phyloP scores from a whole-genome alignment of 257 asterid genomes.

The Capsicum baccatum region DNA sequence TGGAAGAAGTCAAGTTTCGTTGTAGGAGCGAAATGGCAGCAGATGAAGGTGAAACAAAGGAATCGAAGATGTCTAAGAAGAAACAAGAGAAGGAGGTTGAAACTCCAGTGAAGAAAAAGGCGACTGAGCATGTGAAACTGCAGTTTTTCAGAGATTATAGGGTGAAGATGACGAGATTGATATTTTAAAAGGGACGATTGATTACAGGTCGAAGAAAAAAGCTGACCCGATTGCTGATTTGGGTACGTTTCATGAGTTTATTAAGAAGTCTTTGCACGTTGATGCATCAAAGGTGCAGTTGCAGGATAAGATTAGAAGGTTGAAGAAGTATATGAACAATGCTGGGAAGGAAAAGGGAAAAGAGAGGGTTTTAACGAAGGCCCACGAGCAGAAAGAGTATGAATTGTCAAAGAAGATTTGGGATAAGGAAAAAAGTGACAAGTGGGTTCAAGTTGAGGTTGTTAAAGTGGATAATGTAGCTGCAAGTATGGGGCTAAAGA shows the following conservation, averaged over 20 bases:
- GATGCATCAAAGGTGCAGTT: slow-evolving; percentile 54
- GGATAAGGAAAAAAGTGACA: slow-evolving; percentile 45
- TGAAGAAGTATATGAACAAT: slow-evolving; percentile 38
- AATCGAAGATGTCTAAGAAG: slow-evolving; percentile 50
- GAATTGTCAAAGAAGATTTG: slow-evolving; percentile 55
- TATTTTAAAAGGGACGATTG: slow-evolving; percentile 57
- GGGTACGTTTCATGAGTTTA: slow-evolving; percentile 54
- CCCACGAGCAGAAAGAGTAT: slow-evolving; percentile 56
- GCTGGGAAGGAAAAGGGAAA: slow-evolving; percentile 50
- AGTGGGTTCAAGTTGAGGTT: slow-evolving; percentile 21
- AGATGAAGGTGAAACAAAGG: slow-evolving; percentile 41
- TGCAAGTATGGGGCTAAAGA: slow-evolving; percentile 38
- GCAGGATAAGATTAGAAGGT: slow-evolving; percentile 60
- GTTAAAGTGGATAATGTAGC: slow-evolving; percentile 37
- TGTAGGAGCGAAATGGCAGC: slow-evolving; percentile 44
- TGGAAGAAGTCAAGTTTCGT: slow-evolving; percentile 38
- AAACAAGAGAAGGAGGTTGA: slow-evolving; percentile 40
- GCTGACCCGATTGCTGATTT: slow-evolving; percentile 48
- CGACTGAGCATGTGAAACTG: slow-evolving; percentile 44
- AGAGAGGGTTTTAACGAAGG: slow-evolving; percentile 40
- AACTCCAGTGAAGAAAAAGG: slow-evolving; percentile 32
- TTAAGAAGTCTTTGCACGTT: slow-evolving; percentile 49
- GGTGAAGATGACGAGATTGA: slow-evolving; percentile 70
- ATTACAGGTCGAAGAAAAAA: slow-evolving; percentile 43
- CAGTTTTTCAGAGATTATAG: slow-evolving; percentile 61